A percentile compares a stretch with the other conserved stretches of the same genome.
Evolutionary conservation across 129 eudicot genomes (phyloP).

Genomic region (Escallonia rubra): DNA sequence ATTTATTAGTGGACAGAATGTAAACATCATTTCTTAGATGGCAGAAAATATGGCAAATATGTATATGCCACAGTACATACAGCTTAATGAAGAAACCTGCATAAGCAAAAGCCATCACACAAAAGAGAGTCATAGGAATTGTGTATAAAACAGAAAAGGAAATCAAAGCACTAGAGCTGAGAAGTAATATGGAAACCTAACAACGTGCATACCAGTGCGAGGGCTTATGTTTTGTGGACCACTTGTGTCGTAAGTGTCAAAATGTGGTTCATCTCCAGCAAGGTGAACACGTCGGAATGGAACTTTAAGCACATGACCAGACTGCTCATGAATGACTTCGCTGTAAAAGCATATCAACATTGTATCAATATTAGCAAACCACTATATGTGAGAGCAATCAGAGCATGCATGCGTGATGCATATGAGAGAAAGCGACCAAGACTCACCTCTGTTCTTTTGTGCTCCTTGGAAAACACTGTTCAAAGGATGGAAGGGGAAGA

Average conservation of each 20-base stretch:
- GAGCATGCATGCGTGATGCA: not conserved
- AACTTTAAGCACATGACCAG: slow-evolving; percentile 89
- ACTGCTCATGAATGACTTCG: slow-evolving; percentile 73
- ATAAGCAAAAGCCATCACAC: not conserved
- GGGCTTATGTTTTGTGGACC: slow-evolving; percentile 98
- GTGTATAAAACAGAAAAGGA: not conserved
- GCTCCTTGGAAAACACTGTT: slow-evolving; percentile 95
- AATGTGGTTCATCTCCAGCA: slow-evolving; percentile 92
- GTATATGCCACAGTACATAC: not conserved
- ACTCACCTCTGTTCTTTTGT: slow-evolving; percentile 68
- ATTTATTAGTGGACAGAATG: too few species aligned
- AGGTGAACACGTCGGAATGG: slow-evolving; percentile 93
- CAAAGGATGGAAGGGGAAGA: slow-evolving; percentile 91
- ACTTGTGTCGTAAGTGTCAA: slow-evolving; percentile 95
- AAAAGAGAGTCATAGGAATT: not conserved
- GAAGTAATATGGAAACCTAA: not conserved
- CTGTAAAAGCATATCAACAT: slow-evolving; percentile 29
- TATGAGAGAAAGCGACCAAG: not conserved
- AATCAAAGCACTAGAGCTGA: not conserved
- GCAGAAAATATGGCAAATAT: too few species aligned
- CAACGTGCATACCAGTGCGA: slow-evolving; percentile 40
- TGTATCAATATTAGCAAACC: slow-evolving; percentile 3
- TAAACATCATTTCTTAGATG: too few species aligned
- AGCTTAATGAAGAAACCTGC: not conserved
- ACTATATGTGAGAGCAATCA: not conserved